phyloP scores from a whole-genome alignment of 2,329 filamentous ascomycete genomes.

The Sordariomycetes sp. region DNA sequence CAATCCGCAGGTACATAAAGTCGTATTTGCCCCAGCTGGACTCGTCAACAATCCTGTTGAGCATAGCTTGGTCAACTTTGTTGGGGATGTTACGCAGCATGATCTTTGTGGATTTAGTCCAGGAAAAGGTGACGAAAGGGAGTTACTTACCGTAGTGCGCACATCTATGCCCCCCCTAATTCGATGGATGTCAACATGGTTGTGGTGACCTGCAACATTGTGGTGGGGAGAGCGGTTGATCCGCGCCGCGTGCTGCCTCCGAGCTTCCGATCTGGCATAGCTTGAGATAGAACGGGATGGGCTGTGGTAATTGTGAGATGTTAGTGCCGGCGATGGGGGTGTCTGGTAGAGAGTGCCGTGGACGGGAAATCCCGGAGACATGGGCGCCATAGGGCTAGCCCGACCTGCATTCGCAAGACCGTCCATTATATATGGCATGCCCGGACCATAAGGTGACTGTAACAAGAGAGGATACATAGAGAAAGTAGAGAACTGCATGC shows the following conservation, averaged over 20 bases:
- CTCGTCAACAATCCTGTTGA: conserved; percentile 73
- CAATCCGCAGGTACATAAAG: conserved; percentile 90
- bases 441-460: conserved; percentile 16
- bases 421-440: conserved; percentile 19
- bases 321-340: conserved; percentile 22
- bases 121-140: neutral
- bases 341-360: conserved; percentile 19
- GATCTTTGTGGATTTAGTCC: conserved; percentile 43
- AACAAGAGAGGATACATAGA: conserved; percentile 24
- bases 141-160: conserved; percentile 59
- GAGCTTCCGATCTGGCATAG: conserved; percentile 26
- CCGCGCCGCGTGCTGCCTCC: conserved; percentile 39
- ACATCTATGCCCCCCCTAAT: conserved; percentile 61
- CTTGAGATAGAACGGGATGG: conserved; percentile 26
- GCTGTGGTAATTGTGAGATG: conserved; percentile 25
- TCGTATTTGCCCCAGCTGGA: conserved; percentile 79
- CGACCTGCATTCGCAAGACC: conserved; percentile 9
- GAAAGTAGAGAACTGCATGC: conserved; percentile 9
- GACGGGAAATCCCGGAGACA: conserved; percentile 20
- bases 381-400: conserved; percentile 15
- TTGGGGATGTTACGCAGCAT: conserved; percentile 96
- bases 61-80: conserved; percentile 67
- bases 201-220: conserved; percentile 43
- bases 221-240: conserved; percentile 35
- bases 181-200: conserved; percentile 51